Evolutionary conservation across 1,284 basidiomycete genomes (phyloP).

Genomic region (Xerocomus amazonicus): DNA sequence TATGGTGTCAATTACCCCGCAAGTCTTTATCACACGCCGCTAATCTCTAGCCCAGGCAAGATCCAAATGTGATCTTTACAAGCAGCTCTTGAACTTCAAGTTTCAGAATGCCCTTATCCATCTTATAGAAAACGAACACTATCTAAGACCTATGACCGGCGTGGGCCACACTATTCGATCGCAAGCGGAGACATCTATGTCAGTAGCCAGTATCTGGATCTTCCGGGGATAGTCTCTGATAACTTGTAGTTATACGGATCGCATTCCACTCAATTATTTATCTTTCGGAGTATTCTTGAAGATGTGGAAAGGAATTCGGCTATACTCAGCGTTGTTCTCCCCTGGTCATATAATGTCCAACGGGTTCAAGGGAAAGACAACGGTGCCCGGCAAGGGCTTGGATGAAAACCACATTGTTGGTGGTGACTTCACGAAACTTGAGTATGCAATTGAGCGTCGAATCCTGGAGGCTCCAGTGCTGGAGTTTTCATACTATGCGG

Average conservation of each 20-base stretch:
- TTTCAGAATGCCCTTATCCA: constrained; percentile 66
- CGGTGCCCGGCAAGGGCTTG: constrained; percentile 26
- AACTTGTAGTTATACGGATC: constrained; percentile 26
- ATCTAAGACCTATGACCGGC: constrained; percentile 59
- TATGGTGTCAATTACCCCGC: constrained; percentile 32
- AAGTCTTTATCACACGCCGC: background rate
- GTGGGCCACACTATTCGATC: constrained; percentile 64
- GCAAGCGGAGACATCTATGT: constrained; percentile 53
- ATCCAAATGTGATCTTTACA: constrained; percentile 78
- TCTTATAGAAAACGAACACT: constrained; percentile 75
- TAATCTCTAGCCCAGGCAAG: constrained; percentile 50
- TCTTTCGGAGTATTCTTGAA: constrained; percentile 32
- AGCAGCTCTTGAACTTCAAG: constrained; percentile 68
- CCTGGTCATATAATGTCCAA: constrained; percentile 5
- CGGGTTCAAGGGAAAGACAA: constrained; percentile 7
- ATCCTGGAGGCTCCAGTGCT: constrained; percentile 74
- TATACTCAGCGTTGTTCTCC: constrained; percentile 40
- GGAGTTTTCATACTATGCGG: constrained; percentile 81
- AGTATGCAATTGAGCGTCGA: constrained; percentile 85
- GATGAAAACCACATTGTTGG: constrained; percentile 56
- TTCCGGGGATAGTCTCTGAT: constrained; percentile 11
- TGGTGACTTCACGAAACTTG: constrained; percentile 52
- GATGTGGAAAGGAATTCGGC: constrained; percentile 37
- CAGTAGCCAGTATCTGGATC: constrained; percentile 18
- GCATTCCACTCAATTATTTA: constrained; percentile 28